Evolutionary conservation across 75 land plant species (phyloP), one percentile per base, ranked within the genome.

Genomic region (Adiantum capillusveneris): DNA sequence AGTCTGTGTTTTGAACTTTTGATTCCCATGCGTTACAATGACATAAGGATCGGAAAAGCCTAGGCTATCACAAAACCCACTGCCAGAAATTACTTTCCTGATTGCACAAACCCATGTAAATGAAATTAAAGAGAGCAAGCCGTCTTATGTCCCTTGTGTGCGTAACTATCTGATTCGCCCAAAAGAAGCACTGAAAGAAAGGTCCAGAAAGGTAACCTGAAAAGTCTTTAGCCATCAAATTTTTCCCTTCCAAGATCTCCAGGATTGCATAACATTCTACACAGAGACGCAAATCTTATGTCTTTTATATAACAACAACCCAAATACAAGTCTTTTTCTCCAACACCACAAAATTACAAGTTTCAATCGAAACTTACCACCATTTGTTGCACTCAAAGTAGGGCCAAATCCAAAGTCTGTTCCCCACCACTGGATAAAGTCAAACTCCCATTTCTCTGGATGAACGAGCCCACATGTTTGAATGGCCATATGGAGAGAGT

Each of bases 21-120:
- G 9, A 19, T 54, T 62, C 14, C 36, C 65, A 55, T 52, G 34
- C 1, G 59, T 54, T 1, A 69, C 55, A 56, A 52, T 69, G 18
- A 69, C 65, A 29, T 69, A 69, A 41, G 72, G 72, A 62, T 69
- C 72, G 19, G 72, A 54, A 31, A 53, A 62, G 22, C 72, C 72
- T 69, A 22, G 58, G 19, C 19, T 56, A 22, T 18, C 30, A 56
- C 27, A 24, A 56, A 26, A 56, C 6, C 5, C 30, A 25, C 2
- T 29, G 30, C 3, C 18, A 25, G 30, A 25, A 6, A 41, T 41
- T 6, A 59, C 6, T 20, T 59, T 17, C 5, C 6, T 44, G 19
- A 37, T 9, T 57, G n/a, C n/a, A n/a, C n/a, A n/a, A 17, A 25
- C 11, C 31, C 17, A n/a, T 57, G 17, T n/a, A n/a, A n/a, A n/a